A percentile compares a stretch with the other conserved stretches of the same genome.
phyloP scores from a whole-genome alignment of 2,329 filamentous ascomycete species.

The Aspergillus ruber region DNA sequence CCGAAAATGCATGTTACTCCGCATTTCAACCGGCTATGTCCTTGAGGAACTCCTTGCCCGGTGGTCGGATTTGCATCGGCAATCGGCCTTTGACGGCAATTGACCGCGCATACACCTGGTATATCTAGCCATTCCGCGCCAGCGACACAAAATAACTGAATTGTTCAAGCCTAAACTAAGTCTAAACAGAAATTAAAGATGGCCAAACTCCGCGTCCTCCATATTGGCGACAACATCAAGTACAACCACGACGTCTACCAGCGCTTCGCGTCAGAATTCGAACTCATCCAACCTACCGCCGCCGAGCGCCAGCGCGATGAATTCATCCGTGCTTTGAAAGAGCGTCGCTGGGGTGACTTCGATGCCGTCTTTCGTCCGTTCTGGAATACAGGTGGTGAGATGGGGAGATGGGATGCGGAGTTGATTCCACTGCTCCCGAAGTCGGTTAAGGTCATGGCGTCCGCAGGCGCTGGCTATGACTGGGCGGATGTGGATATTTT shows the following conservation, averaged over 20 bases:
- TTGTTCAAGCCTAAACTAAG: not conserved
- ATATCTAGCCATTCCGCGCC: not conserved
- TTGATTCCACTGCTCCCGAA: constrained; percentile 50
- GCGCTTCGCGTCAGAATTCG: constrained; percentile 35
- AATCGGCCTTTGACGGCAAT: constrained; percentile 1
- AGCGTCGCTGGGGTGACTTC: constrained; percentile 34
- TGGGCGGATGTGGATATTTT: constrained; percentile 57
- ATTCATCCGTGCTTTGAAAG: constrained; percentile 39
- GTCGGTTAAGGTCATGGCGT: constrained; percentile 52
- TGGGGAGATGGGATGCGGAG: constrained; percentile 58
- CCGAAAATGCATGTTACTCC: no score
- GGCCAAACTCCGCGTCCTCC: constrained; percentile 34
- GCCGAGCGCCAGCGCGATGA: constrained; percentile 24
- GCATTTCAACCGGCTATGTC: no score
- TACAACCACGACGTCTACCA: constrained; percentile 42
- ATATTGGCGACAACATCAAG: constrained; percentile 43
- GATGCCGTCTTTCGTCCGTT: constrained; percentile 53
- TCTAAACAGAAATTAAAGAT: constrained; percentile 9
- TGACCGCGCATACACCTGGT: not conserved
- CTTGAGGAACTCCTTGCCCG: no score
- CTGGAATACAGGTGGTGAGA: constrained; percentile 60
- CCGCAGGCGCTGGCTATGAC: constrained; percentile 58
- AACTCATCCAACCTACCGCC: constrained; percentile 35
- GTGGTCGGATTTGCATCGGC: not conserved
- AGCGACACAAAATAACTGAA: not conserved